phyloP scores from a whole-genome alignment of 345 rosid genomes.

The Leavenworthia alabamica region DNA sequence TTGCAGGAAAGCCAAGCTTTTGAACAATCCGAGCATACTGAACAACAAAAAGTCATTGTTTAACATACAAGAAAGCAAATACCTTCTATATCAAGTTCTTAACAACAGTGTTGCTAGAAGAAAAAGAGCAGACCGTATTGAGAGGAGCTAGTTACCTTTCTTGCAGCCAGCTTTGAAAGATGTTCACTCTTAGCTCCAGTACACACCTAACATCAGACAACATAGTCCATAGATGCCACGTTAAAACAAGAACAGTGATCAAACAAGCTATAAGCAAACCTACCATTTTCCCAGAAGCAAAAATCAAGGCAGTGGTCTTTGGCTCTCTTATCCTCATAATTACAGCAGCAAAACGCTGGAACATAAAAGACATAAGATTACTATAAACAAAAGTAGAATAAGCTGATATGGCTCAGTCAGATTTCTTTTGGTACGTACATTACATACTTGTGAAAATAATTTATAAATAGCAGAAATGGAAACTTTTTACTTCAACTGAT shows the following conservation, averaged over 20 bases:
- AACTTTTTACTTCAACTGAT: not conserved
- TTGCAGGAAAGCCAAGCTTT: conserved; percentile 83
- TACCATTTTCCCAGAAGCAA: conserved; percentile 95
- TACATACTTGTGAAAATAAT: not conserved
- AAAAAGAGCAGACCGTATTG: not conserved
- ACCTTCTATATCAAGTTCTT: not conserved
- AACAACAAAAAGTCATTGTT: not conserved
- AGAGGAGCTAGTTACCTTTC: no score
- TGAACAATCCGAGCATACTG: conserved; percentile 83
- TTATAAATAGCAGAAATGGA: not conserved
- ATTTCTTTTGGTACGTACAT: not conserved
- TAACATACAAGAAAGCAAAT: not conserved
- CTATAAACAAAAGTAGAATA: conserved; percentile 1
- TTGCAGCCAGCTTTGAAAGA: conserved; percentile 69
- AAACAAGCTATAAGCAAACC: not conserved
- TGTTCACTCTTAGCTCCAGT: conserved; percentile 88
- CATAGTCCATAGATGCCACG: conserved; percentile 1
- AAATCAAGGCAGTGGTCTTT: conserved; percentile 83
- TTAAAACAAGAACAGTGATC: not conserved
- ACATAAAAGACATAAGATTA: not conserved
- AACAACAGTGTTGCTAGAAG: not conserved
- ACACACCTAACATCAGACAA: conserved; percentile 45
- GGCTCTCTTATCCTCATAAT: conserved; percentile 95
- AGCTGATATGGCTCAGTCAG: not conserved
- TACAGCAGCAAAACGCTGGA: conserved; percentile 90